Evolutionary conservation across 2,329 filamentous ascomycete genomes (phyloP).

Genomic region (Trichoderma gracile): DNA sequence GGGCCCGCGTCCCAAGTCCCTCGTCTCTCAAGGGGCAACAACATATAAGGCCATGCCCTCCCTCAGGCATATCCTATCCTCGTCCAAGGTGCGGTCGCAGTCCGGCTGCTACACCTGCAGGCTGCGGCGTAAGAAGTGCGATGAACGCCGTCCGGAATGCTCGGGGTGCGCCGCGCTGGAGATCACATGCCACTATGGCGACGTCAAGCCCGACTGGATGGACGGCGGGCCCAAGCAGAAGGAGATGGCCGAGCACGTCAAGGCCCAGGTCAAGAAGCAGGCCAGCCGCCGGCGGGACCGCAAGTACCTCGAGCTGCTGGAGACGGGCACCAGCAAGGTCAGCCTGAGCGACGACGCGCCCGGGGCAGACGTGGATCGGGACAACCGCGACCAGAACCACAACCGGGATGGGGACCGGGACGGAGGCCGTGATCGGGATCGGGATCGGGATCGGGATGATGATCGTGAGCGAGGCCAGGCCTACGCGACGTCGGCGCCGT

Average conservation of each 20-base stretch:
- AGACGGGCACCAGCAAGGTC: slow-evolving; percentile 37
- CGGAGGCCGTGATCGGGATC: slow-evolving; percentile 4
- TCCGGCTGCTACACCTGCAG: slow-evolving; percentile 63
- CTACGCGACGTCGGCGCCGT: slow-evolving; percentile 21
- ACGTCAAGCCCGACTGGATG: slow-evolving; percentile 60
- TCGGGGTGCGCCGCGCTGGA: slow-evolving; percentile 52
- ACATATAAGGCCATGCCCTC: slow-evolving; percentile 10
- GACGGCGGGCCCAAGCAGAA: slow-evolving; percentile 52
- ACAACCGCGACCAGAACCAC: not conserved
- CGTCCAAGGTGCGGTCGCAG: slow-evolving; percentile 40
- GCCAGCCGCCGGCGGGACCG: slow-evolving; percentile 52
- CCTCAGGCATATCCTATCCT: slow-evolving; percentile 20
- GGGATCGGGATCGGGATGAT: not conserved
- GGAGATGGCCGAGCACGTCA: slow-evolving; percentile 54
- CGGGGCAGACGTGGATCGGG: slow-evolving; percentile 10
- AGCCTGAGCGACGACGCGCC: slow-evolving; percentile 10
- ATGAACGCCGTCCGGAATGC: slow-evolving; percentile 55
- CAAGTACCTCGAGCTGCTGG: slow-evolving; percentile 49
- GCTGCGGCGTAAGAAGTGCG: slow-evolving; percentile 62
- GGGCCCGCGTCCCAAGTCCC: not conserved
- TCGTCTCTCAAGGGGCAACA: not conserved
- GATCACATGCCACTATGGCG: slow-evolving; percentile 56
- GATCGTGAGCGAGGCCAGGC: slow-evolving; percentile 5
- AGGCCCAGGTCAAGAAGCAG: slow-evolving; percentile 58
- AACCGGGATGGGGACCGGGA: not conserved